Evolutionary conservation across 192 early-diverging fungal species (phyloP).

Genomic region (Coemansia sp.): DNA sequence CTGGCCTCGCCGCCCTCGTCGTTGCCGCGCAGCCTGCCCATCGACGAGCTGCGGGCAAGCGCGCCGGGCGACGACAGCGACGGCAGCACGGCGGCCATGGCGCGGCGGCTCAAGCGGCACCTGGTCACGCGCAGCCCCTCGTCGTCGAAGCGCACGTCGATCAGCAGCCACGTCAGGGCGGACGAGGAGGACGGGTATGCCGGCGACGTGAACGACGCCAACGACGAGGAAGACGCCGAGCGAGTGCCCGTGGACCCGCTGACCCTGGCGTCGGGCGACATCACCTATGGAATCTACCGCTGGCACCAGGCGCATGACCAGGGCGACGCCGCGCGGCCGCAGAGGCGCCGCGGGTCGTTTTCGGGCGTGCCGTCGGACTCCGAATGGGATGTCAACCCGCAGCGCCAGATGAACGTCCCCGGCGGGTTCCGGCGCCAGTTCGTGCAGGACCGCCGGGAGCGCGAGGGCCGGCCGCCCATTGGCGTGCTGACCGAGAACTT

Average conservation of each 20-base stretch:
- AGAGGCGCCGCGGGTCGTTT: too few species aligned
- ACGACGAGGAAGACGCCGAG: constrained; percentile 22
- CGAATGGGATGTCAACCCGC: constrained; percentile 53
- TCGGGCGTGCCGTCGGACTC: constrained; percentile 19
- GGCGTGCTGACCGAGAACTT: constrained; percentile 73
- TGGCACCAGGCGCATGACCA: constrained; percentile 60
- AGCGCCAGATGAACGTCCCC: constrained; percentile 56
- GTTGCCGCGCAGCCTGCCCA: constrained; percentile 34
- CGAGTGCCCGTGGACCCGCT: constrained; percentile 42
- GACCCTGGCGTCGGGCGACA: constrained; percentile 64
- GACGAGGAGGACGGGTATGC: constrained; percentile 27
- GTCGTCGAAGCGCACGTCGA: constrained; percentile 1
- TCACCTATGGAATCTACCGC: constrained; percentile 84
- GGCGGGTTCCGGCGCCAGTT: constrained; percentile 87
- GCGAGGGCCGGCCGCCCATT: constrained; percentile 60
- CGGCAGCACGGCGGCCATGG: constrained; percentile 24
- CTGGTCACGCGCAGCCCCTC: constrained; percentile 55
- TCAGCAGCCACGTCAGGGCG: neutral
- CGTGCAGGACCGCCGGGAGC: constrained; percentile 62
- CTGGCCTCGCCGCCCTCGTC: constrained; percentile 36
- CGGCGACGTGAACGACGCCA: constrained; percentile 31
- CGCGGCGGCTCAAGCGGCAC: constrained; percentile 65
- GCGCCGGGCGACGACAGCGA: constrained; percentile 12
- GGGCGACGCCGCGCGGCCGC: too few species aligned
- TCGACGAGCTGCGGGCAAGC: constrained; percentile 10